A percentile compares a stretch with the other conserved stretches of the same genome.
These are phyloP conservation scores for Astrephomene gubernaculifera DNA, from an alignment of 139 green algal genomes.

Conservation along the genomic window DNA sequence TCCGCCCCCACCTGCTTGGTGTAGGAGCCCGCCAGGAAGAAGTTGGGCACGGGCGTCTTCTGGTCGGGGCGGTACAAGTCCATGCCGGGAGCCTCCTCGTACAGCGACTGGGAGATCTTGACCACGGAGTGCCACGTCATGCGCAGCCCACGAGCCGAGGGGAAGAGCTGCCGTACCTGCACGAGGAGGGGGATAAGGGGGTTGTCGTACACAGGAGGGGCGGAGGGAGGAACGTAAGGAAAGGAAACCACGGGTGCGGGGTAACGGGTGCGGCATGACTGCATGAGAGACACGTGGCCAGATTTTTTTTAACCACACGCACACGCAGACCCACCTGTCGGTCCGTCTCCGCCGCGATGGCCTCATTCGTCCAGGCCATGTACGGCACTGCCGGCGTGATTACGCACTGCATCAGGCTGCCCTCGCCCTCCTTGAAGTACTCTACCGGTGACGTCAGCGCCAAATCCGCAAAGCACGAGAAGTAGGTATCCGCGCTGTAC, in stretches of 20 bases:
- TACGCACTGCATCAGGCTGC: constrained; percentile 91
- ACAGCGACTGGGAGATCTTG: constrained; percentile 96
- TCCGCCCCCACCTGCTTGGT: constrained; percentile 77
- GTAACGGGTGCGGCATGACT: no score
- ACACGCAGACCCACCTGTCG: constrained; percentile 82
- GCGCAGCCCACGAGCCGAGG: constrained; percentile 78
- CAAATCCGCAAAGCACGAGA: constrained; percentile 97
- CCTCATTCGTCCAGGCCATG: constrained; percentile 94
- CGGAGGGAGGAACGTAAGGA: no score
- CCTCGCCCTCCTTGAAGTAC: constrained; percentile 92
- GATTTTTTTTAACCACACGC: no score
- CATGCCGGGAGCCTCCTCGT: constrained; percentile 90
- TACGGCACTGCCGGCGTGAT: constrained; percentile 93
- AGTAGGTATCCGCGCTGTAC: constrained; percentile 91
- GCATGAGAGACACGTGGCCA: no score
- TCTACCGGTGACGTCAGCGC: constrained; percentile 91
- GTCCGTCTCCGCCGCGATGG: constrained; percentile 88
- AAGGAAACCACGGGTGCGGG: no score
- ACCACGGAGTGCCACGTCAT: constrained; percentile 90
- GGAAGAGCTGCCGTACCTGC: constrained; percentile 92
- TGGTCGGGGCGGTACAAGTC: constrained; percentile 93
- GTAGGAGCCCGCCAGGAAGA: constrained; percentile 96
- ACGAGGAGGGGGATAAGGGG: background rate
- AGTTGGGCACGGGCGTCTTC: constrained; percentile 91
- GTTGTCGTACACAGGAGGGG: no score